Base-by-base conservation (phyloP, 116 monocot genomes). In the Posidonia oceanica region DNA sequence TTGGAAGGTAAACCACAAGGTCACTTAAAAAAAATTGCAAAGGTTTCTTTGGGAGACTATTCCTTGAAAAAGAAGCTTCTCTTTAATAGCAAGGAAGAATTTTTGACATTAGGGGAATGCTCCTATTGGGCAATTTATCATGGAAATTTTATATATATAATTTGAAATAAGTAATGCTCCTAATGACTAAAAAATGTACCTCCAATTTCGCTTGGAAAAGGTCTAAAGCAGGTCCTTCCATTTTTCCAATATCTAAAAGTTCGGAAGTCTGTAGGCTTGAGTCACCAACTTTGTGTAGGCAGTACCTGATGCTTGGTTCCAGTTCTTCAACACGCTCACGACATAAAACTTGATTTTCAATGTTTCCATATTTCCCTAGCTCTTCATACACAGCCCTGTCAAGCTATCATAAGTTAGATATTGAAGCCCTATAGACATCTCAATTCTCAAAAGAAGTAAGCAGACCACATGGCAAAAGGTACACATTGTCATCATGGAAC, bases 151-250 rank as follows among this genome's bases (percentile, higher is more conserved):
- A 29, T 29, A 29, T 29, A 29, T 29, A 29, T 29, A 29, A 29
- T 29, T 29, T 29, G 29, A 40, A 13, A 70, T 39, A 4, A 57
- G 56, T 41, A 10, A 22, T 16, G 52, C 14, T 54, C 29, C 52
- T 36, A 23, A 29, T 15, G 52, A 68, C 2, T 1, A 10, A 58
- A 41, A 70, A 57, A 17, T 10, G 54, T n/a, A 84, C 97, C 97
- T 98, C 97, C 72, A 98, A 72, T 79, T 98, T 98, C 48, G 89
- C 87, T 72, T 86, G 89, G 63, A 98, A 90, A 78, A 98, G 90
- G 56, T 98, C 97, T 75, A 90, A 81, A 59, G 93, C 97, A 51
- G 97, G 97, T 5, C 97, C 97, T 60, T 87, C 94, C 74, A 83
- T 83, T 72, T 89, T 80, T 61, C 83, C 95, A 72, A 87, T 82